Percentiles rank a stretch among this genome's conserved stretches.
phyloP scores from a whole-genome alignment of 805 yeast genomes.

The Sporopachydermia lactativora region DNA sequence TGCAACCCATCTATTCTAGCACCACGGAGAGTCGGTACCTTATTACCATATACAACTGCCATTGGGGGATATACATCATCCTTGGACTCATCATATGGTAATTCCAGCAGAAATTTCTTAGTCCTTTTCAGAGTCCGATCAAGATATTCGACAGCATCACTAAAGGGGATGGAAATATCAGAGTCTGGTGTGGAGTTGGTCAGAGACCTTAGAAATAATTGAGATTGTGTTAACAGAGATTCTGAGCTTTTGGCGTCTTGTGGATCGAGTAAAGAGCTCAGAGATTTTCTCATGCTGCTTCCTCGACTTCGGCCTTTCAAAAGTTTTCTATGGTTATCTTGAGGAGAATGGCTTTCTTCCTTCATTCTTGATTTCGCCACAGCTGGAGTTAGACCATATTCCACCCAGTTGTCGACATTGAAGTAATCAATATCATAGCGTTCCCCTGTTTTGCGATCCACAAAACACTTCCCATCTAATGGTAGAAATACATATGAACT shows the following conservation, averaged over 20 bases:
- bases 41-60: constrained; percentile 68
- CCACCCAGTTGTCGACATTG: constrained; percentile 69
- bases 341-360: constrained; percentile 5
- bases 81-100: constrained; percentile 37
- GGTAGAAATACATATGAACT: constrained; percentile 74
- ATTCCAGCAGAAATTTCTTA: constrained; percentile 38
- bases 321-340: background rate
- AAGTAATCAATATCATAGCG: constrained; percentile 58
- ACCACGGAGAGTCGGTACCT: constrained; percentile 77
- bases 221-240: constrained; percentile 7
- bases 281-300: too few relatives aligned
- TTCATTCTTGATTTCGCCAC: constrained; percentile 28
- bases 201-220: constrained; percentile 3
- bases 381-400: constrained; percentile 61
- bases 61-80: constrained; percentile 58
- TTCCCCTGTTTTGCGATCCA: constrained; percentile 43
- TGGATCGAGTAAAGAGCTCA: background rate
- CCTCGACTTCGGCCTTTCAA: background rate
- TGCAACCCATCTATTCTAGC: constrained; percentile 47
- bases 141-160: constrained; percentile 54
- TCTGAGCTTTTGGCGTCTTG: constrained; percentile 3
- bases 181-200: background rate
- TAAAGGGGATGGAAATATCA: constrained; percentile 21
- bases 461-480: constrained; percentile 56
- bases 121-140: constrained; percentile 45